Evolutionary conservation across 768 basidiomycete genomes (phyloP).

Genomic region (Mycena venus): DNA sequence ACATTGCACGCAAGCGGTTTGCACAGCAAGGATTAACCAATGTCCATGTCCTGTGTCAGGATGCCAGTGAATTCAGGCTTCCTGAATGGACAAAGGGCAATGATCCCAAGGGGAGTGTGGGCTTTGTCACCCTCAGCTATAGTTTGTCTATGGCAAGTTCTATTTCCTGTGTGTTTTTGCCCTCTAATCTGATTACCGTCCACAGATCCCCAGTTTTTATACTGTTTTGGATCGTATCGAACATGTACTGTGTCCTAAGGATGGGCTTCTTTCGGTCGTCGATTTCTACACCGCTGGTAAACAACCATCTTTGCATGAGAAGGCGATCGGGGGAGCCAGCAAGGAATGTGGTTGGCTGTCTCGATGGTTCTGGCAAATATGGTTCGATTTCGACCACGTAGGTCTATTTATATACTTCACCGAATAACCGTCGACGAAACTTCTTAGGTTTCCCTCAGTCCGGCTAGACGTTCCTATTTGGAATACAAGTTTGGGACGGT

Average conservation of each 20-base stretch:
- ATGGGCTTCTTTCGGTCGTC: slow-evolving; percentile 62
- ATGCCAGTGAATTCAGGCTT: slow-evolving; percentile 75
- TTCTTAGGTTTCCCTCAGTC: slow-evolving; percentile 60
- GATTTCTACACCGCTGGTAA: slow-evolving; percentile 76
- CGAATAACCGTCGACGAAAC: not conserved
- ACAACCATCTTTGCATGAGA: slow-evolving; percentile 67
- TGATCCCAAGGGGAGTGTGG: slow-evolving; percentile 68
- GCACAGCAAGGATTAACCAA: slow-evolving; percentile 79
- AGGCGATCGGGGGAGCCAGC: slow-evolving; percentile 72
- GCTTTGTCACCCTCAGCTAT: slow-evolving; percentile 68
- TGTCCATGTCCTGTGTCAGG: slow-evolving; percentile 78
- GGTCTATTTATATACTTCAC: slow-evolving; percentile 36
- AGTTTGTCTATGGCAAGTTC: slow-evolving; percentile 66
- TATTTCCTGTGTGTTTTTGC: not conserved
- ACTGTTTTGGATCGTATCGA: slow-evolving; percentile 77
- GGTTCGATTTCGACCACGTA: slow-evolving; percentile 70
- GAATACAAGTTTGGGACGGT: slow-evolving; percentile 86
- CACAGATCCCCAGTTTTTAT: slow-evolving; percentile 73
- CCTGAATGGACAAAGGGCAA: slow-evolving; percentile 67
- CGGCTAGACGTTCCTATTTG: slow-evolving; percentile 76
- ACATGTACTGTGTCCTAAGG: slow-evolving; percentile 68
- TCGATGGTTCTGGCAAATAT: slow-evolving; percentile 87
- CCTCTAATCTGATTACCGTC: not conserved
- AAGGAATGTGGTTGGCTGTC: slow-evolving; percentile 74
- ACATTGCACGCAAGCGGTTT: slow-evolving; percentile 79